A percentile compares a stretch with the other conserved stretches of the same genome.
Evolutionary conservation across 176 grass and related monocot genomes (phyloP).

Genomic region (Metroxylon sagu): DNA sequence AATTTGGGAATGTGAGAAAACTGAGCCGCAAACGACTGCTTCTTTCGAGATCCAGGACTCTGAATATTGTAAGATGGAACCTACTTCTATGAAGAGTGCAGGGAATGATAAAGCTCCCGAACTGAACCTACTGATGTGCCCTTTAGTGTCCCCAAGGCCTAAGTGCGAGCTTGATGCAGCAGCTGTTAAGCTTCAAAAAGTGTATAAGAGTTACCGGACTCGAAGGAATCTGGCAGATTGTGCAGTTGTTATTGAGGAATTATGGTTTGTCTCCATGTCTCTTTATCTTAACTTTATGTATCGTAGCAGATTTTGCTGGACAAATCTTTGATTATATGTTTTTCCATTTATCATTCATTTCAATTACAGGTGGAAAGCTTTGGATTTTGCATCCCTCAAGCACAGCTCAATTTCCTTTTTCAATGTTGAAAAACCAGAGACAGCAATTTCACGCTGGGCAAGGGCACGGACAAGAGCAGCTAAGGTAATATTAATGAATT

Average conservation of each 20-base stretch:
- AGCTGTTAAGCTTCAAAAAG: constrained; percentile 17
- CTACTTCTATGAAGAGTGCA: neutral
- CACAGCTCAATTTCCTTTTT: constrained; percentile 30
- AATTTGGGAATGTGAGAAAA: neutral
- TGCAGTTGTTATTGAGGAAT: constrained; percentile 1
- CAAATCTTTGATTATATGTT: too few species aligned
- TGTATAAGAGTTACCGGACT: constrained; percentile 20
- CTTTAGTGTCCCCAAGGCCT: neutral
- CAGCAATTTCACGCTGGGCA: constrained; percentile 80
- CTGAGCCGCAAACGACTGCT: neutral
- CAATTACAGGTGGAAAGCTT: constrained; percentile 67
- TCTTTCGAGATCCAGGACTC: neutral
- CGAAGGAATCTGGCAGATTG: constrained; percentile 20
- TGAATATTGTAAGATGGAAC: neutral
- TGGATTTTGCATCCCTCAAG: constrained; percentile 54
- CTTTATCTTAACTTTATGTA: too few species aligned
- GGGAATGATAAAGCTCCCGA: neutral
- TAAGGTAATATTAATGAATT: constrained; percentile 42
- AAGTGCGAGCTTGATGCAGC: constrained; percentile 5
- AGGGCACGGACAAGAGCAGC: constrained; percentile 74
- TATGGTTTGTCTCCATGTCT: too few species aligned
- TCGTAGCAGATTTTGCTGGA: too few species aligned
- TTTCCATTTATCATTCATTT: neutral
- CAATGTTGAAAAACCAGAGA: constrained; percentile 68
- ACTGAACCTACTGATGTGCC: neutral